Base-by-base conservation (phyloP, 768 basidiomycete species). In the Serendipita sp. region DNA sequence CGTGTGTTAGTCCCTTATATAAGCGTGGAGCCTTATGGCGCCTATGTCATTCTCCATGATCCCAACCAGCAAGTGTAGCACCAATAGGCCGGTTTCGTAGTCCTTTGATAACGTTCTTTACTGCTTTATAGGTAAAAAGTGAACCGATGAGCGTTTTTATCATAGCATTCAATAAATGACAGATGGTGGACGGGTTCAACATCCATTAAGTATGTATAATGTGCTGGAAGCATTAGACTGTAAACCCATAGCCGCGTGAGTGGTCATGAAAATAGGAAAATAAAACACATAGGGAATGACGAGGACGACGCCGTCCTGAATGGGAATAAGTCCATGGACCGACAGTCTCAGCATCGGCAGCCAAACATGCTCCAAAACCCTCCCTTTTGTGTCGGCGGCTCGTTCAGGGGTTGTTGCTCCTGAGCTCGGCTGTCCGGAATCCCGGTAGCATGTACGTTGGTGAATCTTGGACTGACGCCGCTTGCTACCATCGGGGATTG, bases 401-500 rank as follows among this genome's bases (percentile, higher is more conserved):
- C 38, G 16, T 35, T 45, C 64, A 47, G 18, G 16, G 47, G 47
- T 63, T 66, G 64, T 8, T 32, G 18, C 15, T 51, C 30, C 58
- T 67, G 66, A 10, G 28, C 53, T 37, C 56, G 37, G 3, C 45
- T 63, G 32, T 28, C 63, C 30, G 53, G 60, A 15, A 58, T 37
- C 38, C 58, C 67, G 35, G 56, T n/a, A 32, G 56, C 56, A 38
- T 60, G 56, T n/a, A 60, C 34, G 30, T 60, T 38, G 16, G 56
- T 37, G 34, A 60, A n/a, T 35, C 34, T 32, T n/a, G 48, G 48
- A 34, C 48, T 32, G n/a, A 53, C 48, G 16, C 16, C 79, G 63
- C 78, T 83, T 32, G 86, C 81, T 64, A 89, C 81, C 89, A 92
- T 92, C 16, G 88, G 89, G 45, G 89, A 90, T 34, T 82, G 80